These are phyloP conservation scores for Pseudoturritis turrita DNA, from an alignment of 345 rosid genomes.

Conservation along the genomic window DNA sequence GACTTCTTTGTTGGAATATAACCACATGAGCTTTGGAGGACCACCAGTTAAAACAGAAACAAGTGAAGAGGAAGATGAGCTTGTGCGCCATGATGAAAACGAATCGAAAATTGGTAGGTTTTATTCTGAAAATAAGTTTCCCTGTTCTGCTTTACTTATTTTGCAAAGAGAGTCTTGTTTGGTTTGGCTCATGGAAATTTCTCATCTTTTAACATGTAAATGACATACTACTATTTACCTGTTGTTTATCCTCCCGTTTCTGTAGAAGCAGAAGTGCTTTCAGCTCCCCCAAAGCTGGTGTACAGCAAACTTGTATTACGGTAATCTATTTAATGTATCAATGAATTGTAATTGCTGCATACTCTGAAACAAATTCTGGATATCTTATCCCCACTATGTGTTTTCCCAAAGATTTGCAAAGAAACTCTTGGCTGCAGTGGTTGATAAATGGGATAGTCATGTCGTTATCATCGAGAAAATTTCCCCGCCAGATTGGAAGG, in stretches of 20 bases:
- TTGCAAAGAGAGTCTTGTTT: conserved; percentile 2
- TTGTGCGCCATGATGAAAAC: conserved; percentile 49
- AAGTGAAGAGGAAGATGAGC: conserved; percentile 77
- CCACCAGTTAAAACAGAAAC: conserved; percentile 76
- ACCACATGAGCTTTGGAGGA: conserved; percentile 97
- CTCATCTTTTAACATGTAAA: neutral
- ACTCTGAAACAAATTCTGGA: neutral
- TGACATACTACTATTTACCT: neutral
- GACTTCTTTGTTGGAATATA: conserved; percentile 61
- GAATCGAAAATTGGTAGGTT: conserved; percentile 74
- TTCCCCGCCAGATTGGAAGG: conserved; percentile 91
- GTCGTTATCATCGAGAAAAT: conserved; percentile 68
- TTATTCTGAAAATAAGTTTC: neutral
- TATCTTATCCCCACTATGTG: neutral
- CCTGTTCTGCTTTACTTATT: neutral
- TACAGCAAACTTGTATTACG: conserved; percentile 91
- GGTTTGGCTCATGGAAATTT: neutral
- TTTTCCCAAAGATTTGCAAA: conserved; percentile 64
- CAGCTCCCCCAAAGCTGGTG: conserved; percentile 97
- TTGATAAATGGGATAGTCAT: conserved; percentile 80
- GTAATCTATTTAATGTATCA: conserved; percentile 29
- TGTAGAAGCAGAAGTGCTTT: conserved; percentile 93
- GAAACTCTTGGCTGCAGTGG: conserved; percentile 86
- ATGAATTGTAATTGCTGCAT: neutral
- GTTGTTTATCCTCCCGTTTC: neutral